Evolutionary conservation across 495 filamentous ascomycete species (phyloP), one percentile per base, ranked within the genome.

Genomic region (Penicillium simplicissimum): DNA sequence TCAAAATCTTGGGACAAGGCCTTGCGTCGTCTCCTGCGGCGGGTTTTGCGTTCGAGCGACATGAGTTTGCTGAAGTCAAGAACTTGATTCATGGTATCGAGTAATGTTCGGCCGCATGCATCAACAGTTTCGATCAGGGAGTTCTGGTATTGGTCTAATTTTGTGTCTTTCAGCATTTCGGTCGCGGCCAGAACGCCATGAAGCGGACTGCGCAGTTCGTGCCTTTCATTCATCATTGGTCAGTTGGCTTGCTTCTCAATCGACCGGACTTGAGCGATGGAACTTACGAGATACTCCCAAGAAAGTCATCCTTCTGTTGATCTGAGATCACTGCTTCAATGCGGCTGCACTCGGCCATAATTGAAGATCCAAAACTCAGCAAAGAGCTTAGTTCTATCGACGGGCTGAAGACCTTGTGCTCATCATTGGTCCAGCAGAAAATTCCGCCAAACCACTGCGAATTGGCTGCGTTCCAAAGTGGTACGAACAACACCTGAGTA

Each of bases 11-110:
- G 28, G 8, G 48, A 34, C 48, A 52, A 9, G 0, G 64, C 66
- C 43, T 58, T 67, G 34, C 64, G 63, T 53, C 59, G 65, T 33
- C 67, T 76, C 58, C 74, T 28, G n/a, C 73, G 72, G 14, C 71
- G 74, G 54, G 70, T 71, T 23, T 63, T 71, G 37, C 74, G 70
- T 56, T 81, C 79, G 51, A 82, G 66, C 0, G 80, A 79, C 52
- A 86, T 87, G 40, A 90, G 83, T 61, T 88, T 90, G 59, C 84
- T 85, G 64, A 84, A 89, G 65, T 90, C 87, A 5, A 91, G 74
- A 0, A 88, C 85, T 69, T 92, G 88, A 58, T 91, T 87, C 67
- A 92, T 87, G 0, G 88, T 90, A 65, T 93, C 90, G 15, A 95
- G 76, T 4, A 93, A 68, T 0, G 90, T 92, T 52, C 82, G 84